These are phyloP conservation scores for Oryza punctata DNA, from an alignment of 176 grass and related monocot genomes.

Conservation along the genomic window DNA sequence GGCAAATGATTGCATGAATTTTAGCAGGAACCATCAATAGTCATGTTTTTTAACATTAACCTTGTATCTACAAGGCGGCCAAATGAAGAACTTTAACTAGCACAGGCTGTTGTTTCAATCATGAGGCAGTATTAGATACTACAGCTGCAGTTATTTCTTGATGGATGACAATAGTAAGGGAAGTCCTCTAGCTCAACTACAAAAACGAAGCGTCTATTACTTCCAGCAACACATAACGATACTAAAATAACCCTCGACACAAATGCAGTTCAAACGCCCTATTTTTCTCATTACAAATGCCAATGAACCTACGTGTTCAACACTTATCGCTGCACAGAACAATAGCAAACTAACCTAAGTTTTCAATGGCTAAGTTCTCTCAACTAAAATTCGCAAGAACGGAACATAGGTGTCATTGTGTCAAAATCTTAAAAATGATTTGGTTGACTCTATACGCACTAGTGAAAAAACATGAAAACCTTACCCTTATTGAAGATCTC, in stretches of 20 bases:
- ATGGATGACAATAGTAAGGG: not conserved
- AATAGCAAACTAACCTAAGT: not conserved
- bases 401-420: no score
- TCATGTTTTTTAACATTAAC: not conserved
- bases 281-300: not conserved
- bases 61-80: not conserved
- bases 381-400: no score
- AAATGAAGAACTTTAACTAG: conserved; percentile 3
- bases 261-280: not conserved
- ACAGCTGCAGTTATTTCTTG: not conserved
- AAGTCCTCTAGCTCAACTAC: not conserved
- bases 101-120: not conserved
- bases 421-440: no score
- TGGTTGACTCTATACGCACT: not conserved
- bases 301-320: not conserved
- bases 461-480: not conserved
- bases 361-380: not conserved
- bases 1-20: not conserved
- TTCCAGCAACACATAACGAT: not conserved
- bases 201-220: not conserved
- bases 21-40: not conserved
- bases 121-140: not conserved
- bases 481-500: conserved; percentile 96
- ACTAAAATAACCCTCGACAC: not conserved
- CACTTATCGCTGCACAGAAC: not conserved